Evolutionary conservation across 75 land plant species (phyloP).

Genomic region (Pinus taeda): DNA sequence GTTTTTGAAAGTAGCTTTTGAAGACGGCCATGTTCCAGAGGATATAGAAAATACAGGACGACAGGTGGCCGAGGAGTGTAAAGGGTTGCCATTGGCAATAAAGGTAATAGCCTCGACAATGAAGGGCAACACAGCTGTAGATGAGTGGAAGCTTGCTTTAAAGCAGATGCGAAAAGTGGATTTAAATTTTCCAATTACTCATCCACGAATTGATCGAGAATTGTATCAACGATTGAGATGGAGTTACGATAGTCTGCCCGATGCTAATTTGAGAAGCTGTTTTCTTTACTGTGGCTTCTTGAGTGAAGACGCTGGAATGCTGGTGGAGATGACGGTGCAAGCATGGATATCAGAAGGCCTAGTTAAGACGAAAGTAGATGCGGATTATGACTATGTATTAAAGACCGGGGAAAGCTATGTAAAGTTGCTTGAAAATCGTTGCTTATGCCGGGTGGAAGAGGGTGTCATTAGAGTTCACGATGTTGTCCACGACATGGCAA

Average conservation of each 20-base stretch:
- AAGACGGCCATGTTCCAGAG: not conserved
- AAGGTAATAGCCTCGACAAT: constrained; percentile 17
- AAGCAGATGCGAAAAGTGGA: not conserved
- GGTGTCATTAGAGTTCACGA: too few relatives aligned
- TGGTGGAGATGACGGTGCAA: too few relatives aligned
- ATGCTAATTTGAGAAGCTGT: too few relatives aligned
- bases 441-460: too few relatives aligned
- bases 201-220: not conserved
- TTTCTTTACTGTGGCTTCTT: too few relatives aligned
- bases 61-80: constrained; percentile 16
- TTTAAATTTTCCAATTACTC: not conserved
- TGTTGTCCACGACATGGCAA: too few relatives aligned
- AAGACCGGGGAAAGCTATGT: too few relatives aligned
- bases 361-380: too few relatives aligned
- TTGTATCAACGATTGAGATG: constrained; percentile 1
- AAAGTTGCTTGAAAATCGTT: too few relatives aligned
- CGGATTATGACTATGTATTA: too few relatives aligned
- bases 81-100: constrained; percentile 26
- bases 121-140: not conserved
- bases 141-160: constrained; percentile 16
- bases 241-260: constrained; percentile 13
- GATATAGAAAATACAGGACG: not conserved
- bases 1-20: constrained; percentile 8
- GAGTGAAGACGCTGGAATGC: too few relatives aligned
- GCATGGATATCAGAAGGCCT: too few relatives aligned